These are phyloP conservation scores for Sclerotinia borealis DNA, from an alignment of 2,329 filamentous ascomycete species.

Conservation along the genomic window DNA sequence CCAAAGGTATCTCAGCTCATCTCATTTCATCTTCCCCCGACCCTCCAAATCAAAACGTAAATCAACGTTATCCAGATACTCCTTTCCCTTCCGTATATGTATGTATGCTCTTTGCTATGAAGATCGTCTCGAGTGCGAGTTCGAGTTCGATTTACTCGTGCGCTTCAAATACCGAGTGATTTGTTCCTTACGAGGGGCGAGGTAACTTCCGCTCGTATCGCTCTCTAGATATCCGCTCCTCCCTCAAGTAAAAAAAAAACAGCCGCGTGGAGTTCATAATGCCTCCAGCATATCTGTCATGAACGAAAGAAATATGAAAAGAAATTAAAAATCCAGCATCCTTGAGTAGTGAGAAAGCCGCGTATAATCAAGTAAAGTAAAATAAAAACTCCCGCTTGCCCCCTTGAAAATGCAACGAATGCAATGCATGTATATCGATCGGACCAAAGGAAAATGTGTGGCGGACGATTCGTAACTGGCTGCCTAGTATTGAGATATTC, in stretches of 20 bases:
- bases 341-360: not conserved
- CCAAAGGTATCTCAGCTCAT: not conserved
- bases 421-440: slow-evolving; percentile 7
- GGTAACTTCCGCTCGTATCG: not conserved
- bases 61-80: not conserved
- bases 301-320: not conserved
- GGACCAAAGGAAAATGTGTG: not conserved
- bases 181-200: not conserved
- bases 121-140: not conserved
- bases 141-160: not conserved
- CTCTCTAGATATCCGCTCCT: not conserved
- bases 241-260: not conserved
- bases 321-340: not conserved
- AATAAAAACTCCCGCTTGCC: slow-evolving; percentile 4
- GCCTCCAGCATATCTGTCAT: slow-evolving; percentile 5
- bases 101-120: not conserved
- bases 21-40: not conserved
- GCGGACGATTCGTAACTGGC: not conserved
- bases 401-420: slow-evolving; percentile 6
- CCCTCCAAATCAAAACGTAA: not conserved
- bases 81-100: not conserved
- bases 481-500: not conserved
- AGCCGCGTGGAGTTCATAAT: not conserved
- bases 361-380: not conserved
- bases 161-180: not conserved